Evolutionary conservation across 163 green algal genomes (phyloP).

Genomic region (Smithsoniella earleae): DNA sequence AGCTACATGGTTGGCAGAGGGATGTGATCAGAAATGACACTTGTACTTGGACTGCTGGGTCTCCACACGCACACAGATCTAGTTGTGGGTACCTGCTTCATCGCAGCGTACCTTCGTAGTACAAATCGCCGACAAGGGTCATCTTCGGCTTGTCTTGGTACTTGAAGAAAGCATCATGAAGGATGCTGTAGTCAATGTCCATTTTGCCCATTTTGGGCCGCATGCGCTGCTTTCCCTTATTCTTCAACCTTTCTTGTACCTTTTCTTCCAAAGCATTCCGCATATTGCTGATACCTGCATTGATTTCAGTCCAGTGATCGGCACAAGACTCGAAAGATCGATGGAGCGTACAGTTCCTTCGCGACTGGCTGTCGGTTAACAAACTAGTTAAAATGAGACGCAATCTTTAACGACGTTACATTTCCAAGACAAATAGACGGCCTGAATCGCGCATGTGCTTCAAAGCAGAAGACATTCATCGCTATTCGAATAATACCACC

Average conservation of each 20-base stretch:
- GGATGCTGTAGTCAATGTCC: constrained; percentile 95
- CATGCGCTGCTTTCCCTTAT: constrained; percentile 86
- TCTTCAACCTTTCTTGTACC: constrained; percentile 88
- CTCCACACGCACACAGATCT: no score
- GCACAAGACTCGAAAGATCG: background rate
- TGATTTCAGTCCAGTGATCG: constrained; percentile 30
- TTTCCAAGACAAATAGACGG: background rate
- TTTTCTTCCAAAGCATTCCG: constrained; percentile 51
- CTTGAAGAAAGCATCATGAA: constrained; percentile 99
- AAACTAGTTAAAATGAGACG: background rate
- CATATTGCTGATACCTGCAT: constrained; percentile 32
- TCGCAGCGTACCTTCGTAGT: constrained; percentile 93
- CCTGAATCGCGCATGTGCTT: background rate
- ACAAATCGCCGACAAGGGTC: constrained; percentile 76
- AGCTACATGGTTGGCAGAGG: no score
- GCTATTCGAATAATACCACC: background rate
- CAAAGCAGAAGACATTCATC: background rate
- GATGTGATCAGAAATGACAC: no score
- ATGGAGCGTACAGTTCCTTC: background rate
- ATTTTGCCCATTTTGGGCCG: constrained; percentile 88
- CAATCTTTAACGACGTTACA: background rate
- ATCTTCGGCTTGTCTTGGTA: constrained; percentile 89
- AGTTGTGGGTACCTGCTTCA: no score
- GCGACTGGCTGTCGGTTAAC: background rate
- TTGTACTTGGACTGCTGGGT: no score